Evolutionary conservation across 352 stramenopile genomes (phyloP), one percentile per base, ranked within the genome.

Genomic region (Phytophthora ramorum): DNA sequence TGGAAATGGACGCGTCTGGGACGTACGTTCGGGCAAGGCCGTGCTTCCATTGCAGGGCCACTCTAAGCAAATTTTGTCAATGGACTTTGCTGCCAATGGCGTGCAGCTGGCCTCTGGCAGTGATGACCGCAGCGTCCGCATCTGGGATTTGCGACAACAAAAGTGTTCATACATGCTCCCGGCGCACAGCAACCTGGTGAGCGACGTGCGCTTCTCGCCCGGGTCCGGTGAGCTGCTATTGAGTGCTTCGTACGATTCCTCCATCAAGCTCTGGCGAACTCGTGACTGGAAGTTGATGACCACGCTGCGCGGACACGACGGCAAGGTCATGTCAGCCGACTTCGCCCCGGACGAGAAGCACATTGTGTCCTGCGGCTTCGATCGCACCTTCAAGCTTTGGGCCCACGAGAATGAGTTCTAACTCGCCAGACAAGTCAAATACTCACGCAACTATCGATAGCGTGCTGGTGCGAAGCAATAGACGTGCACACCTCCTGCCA

Each of bases 91-190:
- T 59, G 71, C 84, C 9, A 98, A 99, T 72, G 96, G 97, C 6
- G 97, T 97, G 65, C 78, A 97, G 53, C 43, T 99, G 3, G 96
- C 95, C 6, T 98, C 96, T 3, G 94, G 94, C 3, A 98, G 93
- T n/a, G 93, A 98, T 67, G 97, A 99, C 71, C 95, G 97, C 30
- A 98, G 90, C 2, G 91, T 98, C 37, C 93, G 97, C 47, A 88
- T 99, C 41, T 99, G 97, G 97, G 97, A 99, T 75, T 68, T 99
- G 43, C 85, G 97, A 13, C 84, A 93, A 40, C 87, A 93, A 43
- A 96, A 96, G 66, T 90, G 87, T 55, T 83, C 79, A 45, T 98
- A 98, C 71, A 97, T 92, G 32, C 73, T 99, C 34, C 96, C 97
- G 17, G 97, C 96, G 6, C 97, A 99, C 73, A 97, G 85, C n/a